These are phyloP conservation scores for Alternaria ethzedia DNA, from an alignment of 2,329 filamentous ascomycete genomes.

Conservation along the genomic window DNA sequence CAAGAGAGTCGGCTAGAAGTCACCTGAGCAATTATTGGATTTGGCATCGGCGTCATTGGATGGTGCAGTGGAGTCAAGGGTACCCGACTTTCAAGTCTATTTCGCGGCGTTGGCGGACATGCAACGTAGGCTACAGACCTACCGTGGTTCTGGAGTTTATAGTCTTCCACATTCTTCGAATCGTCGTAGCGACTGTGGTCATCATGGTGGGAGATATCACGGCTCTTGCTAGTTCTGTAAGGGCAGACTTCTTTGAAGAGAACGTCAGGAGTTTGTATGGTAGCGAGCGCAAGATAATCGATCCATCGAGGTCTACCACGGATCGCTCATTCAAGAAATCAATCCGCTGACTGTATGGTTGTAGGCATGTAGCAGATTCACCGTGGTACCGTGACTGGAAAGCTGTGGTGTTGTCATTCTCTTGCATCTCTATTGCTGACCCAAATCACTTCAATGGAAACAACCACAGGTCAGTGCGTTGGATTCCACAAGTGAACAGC, in stretches of 20 bases:
- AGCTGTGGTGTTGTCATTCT: background rate
- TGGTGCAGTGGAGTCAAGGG: background rate
- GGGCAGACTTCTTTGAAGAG: too few species aligned
- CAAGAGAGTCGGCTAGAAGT: slow-evolving; percentile 32
- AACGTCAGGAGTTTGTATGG: background rate
- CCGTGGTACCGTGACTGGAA: background rate
- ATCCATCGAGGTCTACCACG: background rate
- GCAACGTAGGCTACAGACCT: background rate
- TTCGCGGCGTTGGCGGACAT: slow-evolving; percentile 2
- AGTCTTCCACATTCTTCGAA: too few species aligned
- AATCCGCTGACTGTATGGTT: background rate
- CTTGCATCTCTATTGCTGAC: background rate
- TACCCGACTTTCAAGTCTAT: background rate
- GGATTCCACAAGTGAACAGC: background rate
- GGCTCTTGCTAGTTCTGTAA: too few species aligned
- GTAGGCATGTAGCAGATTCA: background rate
- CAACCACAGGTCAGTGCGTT: background rate
- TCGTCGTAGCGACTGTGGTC: background rate
- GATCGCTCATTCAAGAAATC: background rate
- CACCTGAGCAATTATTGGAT: background rate
- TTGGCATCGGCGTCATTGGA: slow-evolving; percentile 8
- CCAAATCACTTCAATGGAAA: background rate
- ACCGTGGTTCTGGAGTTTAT: too few species aligned
- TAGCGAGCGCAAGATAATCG: background rate
- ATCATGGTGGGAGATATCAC: background rate